phyloP scores from a whole-genome alignment of 495 filamentous ascomycete genomes.

The Letharia columbiana region DNA sequence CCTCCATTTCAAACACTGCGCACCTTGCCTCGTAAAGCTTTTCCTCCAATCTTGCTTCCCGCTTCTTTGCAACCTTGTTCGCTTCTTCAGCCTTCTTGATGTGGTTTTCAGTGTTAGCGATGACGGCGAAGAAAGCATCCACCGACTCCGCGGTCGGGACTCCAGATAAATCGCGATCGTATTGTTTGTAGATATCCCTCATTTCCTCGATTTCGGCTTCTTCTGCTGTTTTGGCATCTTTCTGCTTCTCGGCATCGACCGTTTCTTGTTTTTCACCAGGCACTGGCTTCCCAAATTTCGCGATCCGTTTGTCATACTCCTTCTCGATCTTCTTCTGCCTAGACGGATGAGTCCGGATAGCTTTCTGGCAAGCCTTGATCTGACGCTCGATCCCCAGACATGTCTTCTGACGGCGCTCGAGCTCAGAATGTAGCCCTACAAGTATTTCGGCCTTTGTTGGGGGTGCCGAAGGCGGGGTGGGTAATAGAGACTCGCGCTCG shows the following conservation, averaged over 20 bases:
- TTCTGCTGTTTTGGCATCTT: not conserved
- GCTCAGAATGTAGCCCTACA: not conserved
- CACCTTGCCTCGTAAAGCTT: not conserved
- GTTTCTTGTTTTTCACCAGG: not conserved
- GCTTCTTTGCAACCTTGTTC: not conserved
- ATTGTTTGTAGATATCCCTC: not conserved
- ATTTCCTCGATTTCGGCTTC: not conserved
- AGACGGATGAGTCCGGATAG: not conserved
- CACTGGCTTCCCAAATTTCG: not conserved
- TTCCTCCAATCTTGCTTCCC: not conserved
- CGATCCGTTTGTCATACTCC: not conserved
- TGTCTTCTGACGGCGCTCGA: not conserved
- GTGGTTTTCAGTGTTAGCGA: not conserved
- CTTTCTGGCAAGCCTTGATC: not conserved
- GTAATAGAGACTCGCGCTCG: too few relatives aligned
- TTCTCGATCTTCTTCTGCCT: not conserved
- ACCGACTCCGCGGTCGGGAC: not conserved
- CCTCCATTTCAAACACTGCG: not conserved
- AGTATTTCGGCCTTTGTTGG: not conserved
- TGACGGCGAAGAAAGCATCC: not conserved
- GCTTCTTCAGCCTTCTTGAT: not conserved
- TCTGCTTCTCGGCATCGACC: not conserved
- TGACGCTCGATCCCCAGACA: not conserved
- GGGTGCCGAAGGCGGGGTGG: not conserved
- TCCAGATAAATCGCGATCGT: not conserved